Evolutionary conservation across 768 basidiomycete genomes (phyloP).

Genomic region (Xerocomellus amylosporus): DNA sequence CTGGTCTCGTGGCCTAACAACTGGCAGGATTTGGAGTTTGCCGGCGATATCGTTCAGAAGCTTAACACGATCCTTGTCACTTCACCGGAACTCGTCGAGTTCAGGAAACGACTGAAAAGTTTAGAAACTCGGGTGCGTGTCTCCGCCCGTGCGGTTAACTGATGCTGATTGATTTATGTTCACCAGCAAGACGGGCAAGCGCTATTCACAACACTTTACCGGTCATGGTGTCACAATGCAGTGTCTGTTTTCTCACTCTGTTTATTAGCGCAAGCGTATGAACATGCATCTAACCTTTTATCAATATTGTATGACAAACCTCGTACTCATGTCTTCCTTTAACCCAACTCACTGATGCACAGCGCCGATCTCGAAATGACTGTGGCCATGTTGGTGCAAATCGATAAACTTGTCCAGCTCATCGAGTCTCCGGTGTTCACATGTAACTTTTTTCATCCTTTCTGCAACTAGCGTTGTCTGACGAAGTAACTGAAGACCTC

Average conservation of each 20-base stretch:
- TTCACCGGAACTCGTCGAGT: conserved; percentile 92
- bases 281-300: conserved; percentile 94
- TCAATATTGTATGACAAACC: conserved; percentile 77
- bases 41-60: conserved; percentile 96
- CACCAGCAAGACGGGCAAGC: conserved; percentile 91
- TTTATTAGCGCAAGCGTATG: conserved; percentile 95
- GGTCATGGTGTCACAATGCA: conserved; percentile 98
- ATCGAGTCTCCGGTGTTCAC: conserved; percentile 99
- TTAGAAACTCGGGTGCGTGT: conserved; percentile 81
- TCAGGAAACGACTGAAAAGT: conserved; percentile 88
- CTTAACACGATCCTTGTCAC: conserved; percentile 95
- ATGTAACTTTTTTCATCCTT: conserved; percentile 52
- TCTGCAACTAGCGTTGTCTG: background rate
- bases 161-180: background rate
- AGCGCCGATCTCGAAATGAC: conserved; percentile 98
- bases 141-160: background rate
- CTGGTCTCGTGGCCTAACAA: background rate
- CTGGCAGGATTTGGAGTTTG: conserved; percentile 90
- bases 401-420: conserved; percentile 96
- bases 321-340: background rate
- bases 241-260: conserved; percentile 96
- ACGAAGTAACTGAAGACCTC: conserved; percentile 47
- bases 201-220: conserved; percentile 88
- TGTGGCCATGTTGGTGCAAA: conserved; percentile 89
- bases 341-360: background rate